Percentiles rank a stretch among this genome's conserved stretches.
These are phyloP conservation scores for Magnolia sinica DNA, from an alignment of 164 flowering plant genomes.

Conservation along the genomic window DNA sequence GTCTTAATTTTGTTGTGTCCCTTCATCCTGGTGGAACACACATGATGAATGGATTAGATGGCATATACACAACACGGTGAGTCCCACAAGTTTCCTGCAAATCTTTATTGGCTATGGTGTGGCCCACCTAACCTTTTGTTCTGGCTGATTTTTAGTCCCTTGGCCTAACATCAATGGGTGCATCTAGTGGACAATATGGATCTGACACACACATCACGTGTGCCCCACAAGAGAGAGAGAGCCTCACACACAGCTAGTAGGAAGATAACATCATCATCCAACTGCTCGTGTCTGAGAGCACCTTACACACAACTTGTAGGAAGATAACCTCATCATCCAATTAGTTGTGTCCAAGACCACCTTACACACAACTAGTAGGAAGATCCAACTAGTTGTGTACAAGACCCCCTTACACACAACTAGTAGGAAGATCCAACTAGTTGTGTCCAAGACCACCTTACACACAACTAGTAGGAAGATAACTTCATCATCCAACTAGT, in stretches of 20 bases:
- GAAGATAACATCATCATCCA: neutral
- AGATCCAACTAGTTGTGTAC: neutral
- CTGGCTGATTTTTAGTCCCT: too few relatives aligned
- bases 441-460: neutral
- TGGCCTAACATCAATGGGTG: too few relatives aligned
- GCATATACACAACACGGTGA: too few relatives aligned
- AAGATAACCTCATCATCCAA: neutral
- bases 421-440: neutral
- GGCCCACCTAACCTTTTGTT: too few relatives aligned
- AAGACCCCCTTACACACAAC: neutral
- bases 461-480: neutral
- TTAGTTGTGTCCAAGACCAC: neutral
- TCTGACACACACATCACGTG: too few relatives aligned
- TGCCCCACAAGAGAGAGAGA: too few relatives aligned
- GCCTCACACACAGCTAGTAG: neutral
- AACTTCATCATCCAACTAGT: neutral
- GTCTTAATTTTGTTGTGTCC: too few relatives aligned
- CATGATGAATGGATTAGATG: too few relatives aligned
- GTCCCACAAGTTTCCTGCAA: too few relatives aligned
- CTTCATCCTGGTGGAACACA: too few relatives aligned
- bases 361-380: neutral
- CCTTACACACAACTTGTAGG: neutral
- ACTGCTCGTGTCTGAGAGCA: neutral
- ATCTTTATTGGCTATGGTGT: too few relatives aligned
- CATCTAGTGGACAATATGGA: too few relatives aligned